These are phyloP conservation scores for Diplodia mutila DNA, from an alignment of 2,329 filamentous ascomycete genomes.

Conservation along the genomic window DNA sequence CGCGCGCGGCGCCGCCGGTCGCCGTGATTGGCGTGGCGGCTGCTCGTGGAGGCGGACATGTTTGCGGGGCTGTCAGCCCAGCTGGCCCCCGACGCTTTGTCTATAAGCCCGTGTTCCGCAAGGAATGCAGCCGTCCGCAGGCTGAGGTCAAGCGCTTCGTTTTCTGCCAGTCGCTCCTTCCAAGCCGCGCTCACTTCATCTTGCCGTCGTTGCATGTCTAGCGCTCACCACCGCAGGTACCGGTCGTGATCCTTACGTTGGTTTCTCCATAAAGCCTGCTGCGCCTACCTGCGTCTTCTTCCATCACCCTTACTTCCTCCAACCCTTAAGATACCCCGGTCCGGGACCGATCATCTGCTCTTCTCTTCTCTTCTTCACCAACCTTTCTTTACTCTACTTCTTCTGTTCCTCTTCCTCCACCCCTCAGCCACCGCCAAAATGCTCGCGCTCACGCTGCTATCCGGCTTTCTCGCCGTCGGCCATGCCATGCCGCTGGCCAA, in stretches of 20 bases:
- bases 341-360: constrained; percentile 1
- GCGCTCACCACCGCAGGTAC: constrained; percentile 12
- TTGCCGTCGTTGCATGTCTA: background rate
- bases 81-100: background rate
- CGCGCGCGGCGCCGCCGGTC: background rate
- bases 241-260: background rate
- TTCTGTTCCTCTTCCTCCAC: background rate
- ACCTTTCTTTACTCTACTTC: background rate
- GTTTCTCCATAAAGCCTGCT: background rate
- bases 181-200: constrained; percentile 11
- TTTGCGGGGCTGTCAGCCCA: background rate
- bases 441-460: background rate
- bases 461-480: background rate
- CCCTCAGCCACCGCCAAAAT: background rate
- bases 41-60: background rate
- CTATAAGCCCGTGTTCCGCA: constrained; percentile 10
- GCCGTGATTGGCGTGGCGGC: constrained; percentile 1
- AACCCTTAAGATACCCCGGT: constrained; percentile 16
- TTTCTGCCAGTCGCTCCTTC: constrained; percentile 9
- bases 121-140: background rate
- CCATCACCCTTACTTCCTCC: constrained; percentile 10
- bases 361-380: background rate
- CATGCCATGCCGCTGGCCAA: constrained; percentile 1
- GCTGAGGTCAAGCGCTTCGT: background rate
- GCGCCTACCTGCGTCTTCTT: background rate